Evolutionary conservation across 2,329 filamentous ascomycete species (phyloP).

Genomic region (Fusarium pilosicola): DNA sequence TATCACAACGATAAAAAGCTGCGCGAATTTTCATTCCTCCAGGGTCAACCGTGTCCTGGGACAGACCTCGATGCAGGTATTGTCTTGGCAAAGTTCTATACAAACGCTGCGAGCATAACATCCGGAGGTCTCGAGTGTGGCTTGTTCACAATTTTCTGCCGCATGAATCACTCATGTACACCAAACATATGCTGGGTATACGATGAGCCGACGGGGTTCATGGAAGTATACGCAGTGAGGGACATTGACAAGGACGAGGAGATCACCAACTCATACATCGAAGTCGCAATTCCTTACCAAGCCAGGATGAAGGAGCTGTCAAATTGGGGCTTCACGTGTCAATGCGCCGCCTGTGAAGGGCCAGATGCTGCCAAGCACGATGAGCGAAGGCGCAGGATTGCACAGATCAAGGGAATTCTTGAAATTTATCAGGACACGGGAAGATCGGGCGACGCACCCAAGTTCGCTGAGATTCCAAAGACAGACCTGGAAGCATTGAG

Average conservation of each 20-base stretch:
- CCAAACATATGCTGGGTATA: slow-evolving; percentile 20
- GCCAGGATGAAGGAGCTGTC: slow-evolving; percentile 2
- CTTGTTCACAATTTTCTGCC: slow-evolving; percentile 10
- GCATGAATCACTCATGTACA: slow-evolving; percentile 22
- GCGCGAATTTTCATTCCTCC: slow-evolving; percentile 10
- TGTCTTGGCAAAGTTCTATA: slow-evolving; percentile 21
- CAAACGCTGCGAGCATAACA: slow-evolving; percentile 15
- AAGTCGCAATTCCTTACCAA: neutral
- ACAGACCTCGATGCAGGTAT: slow-evolving; percentile 3
- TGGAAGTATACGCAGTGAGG: slow-evolving; percentile 10
- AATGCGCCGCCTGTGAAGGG: neutral
- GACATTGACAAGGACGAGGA: slow-evolving; percentile 3
- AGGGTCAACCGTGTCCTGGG: neutral
- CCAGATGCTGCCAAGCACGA: slow-evolving; percentile 1
- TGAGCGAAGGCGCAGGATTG: slow-evolving; percentile 12
- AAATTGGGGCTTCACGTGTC: slow-evolving; percentile 3
- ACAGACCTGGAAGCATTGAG: slow-evolving; percentile 1
- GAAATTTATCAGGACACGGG: neutral
- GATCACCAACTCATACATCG: slow-evolving; percentile 19
- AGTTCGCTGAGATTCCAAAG: slow-evolving; percentile 9
- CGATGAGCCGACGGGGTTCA: slow-evolving; percentile 2
- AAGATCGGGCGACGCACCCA: neutral
- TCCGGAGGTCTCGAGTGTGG: slow-evolving; percentile 2
- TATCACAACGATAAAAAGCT: slow-evolving; percentile 21
- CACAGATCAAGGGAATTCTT: slow-evolving; percentile 5